Evolutionary conservation across 2,329 filamentous ascomycete genomes (phyloP), one percentile per base, ranked within the genome.

Genomic region (Lanzia echinophila): DNA sequence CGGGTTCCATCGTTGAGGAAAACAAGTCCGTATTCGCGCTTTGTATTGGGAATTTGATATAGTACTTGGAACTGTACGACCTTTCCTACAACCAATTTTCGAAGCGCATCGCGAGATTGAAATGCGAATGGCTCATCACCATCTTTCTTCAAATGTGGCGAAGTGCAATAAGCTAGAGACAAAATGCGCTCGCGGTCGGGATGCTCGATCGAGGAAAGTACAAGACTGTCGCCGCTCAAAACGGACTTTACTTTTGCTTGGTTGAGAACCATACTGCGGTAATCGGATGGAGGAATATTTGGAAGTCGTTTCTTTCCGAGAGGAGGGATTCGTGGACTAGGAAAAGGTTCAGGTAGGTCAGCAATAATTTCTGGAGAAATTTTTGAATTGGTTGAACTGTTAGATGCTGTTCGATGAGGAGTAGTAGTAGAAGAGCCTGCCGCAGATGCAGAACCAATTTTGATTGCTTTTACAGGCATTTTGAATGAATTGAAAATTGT

Each of bases 41-140:
- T 86, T 42, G 83, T 87, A 53, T 84, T 87, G 15, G 92, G 90
- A 56, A 97, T 87, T 56, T 86, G 88, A 74, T 99, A 97, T 50
- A 91, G 79, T 42, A 95, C 79, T 56, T 83, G 83, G 76, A 92
- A 96, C 63, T 91, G 84, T 58, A 99, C 78, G 28, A 85, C 80
- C 72, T 96, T 96, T 68, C 92, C 92, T 54, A 97, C 87, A 39
- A 86, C 79, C 49, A 91, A 77, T 62, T 86, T 84, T 66, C 94
- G 87, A 58, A 99, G 81, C 70, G 88, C 94, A 72, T 99, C 94
- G 68, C 94, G 89, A 56, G 94, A 96, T 72, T 94, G 87, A 72
- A 96, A 99, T 55, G 89, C 90, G 68, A 87, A 95, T 36, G 87
- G 84, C 79, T 96, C 91, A 67, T 96, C 92, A 55, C 88, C 90